phyloP scores from a whole-genome alignment of 164 flowering plant species.

The Vitis vinifera region ASM3070453v1 NC_081810.1:22596001-22596500 shows the following conservation, averaged over 20 bases:
- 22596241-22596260: neutral
- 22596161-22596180: no score
- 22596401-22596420: constrained; percentile 75
- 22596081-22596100: no score
- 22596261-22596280: neutral
- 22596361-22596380: constrained; percentile 4
- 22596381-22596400: neutral
- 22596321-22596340: neutral
- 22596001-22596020: no score
- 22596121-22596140: no score
- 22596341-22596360: neutral
- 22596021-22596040: no score
- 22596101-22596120: no score
- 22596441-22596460: constrained; percentile 95
- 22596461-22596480: constrained; percentile 83
- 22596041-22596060: no score
- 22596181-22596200: no score
- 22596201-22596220: no score
- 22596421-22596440: constrained; percentile 97
- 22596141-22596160: no score
- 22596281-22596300: neutral
- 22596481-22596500: constrained; percentile 92
- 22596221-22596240: no score
- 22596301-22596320: neutral
- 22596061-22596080: no score